A percentile compares a stretch with the other conserved stretches of the same genome.
Evolutionary conservation across 2,329 filamentous ascomycete species (phyloP).

Genomic region (Iodosphaeria phyllophila): DNA sequence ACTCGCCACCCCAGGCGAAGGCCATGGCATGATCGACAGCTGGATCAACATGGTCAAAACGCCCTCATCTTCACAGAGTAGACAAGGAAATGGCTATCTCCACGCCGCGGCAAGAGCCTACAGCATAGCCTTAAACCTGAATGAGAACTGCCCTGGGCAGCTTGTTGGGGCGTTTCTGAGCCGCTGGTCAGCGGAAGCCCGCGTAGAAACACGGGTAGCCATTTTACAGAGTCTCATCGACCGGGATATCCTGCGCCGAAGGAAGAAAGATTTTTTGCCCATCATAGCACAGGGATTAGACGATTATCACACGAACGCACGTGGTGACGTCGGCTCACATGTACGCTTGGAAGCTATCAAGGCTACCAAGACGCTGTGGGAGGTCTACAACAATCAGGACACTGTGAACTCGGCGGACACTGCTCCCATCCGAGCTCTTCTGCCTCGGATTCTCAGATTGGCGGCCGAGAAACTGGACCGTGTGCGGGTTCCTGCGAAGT

Average conservation of each 20-base stretch:
- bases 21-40: slow-evolving; percentile 19
- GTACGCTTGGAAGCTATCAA: slow-evolving; percentile 66
- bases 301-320: slow-evolving; percentile 78
- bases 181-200: slow-evolving; percentile 30
- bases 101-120: slow-evolving; percentile 32
- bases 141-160: too few relatives aligned
- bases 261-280: slow-evolving; percentile 20
- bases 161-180: slow-evolving; percentile 26
- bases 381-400: slow-evolving; percentile 4
- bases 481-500: slow-evolving; percentile 50
- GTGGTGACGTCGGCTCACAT: slow-evolving; percentile 79
- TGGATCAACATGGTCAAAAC: slow-evolving; percentile 27
- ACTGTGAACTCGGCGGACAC: not conserved
- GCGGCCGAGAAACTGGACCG: slow-evolving; percentile 82
- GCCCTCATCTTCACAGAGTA: slow-evolving; percentile 14
- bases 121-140: slow-evolving; percentile 19
- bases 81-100: slow-evolving; percentile 30
- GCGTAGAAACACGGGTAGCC: slow-evolving; percentile 32
- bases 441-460: slow-evolving; percentile 41
- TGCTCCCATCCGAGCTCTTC: slow-evolving; percentile 17
- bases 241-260: slow-evolving; percentile 23
- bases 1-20: slow-evolving; percentile 18
- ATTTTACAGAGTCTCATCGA: slow-evolving; percentile 34
- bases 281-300: slow-evolving; percentile 45
- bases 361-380: slow-evolving; percentile 49